Conservation (phyloP, 2,329 filamentous ascomycete species). For the Epichloe coenophiala region DNA sequence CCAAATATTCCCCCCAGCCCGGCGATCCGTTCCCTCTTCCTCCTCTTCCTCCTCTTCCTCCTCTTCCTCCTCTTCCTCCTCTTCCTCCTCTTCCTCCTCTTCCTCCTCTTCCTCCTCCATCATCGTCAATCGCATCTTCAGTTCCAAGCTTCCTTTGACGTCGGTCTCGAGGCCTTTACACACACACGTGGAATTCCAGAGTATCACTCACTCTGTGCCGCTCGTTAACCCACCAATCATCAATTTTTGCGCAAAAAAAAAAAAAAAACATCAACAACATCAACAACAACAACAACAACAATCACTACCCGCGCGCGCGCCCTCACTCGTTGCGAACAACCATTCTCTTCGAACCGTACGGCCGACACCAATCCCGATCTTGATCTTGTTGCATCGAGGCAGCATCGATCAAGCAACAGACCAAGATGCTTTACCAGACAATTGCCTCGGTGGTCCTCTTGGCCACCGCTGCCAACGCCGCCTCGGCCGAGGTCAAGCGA, state of each 20-base stretch:
- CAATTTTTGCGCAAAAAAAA: not conserved
- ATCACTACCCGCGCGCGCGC: not conserved
- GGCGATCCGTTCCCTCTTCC: too few relatives aligned
- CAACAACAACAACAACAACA: not conserved
- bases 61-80: too few relatives aligned
- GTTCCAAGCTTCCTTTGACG: not conserved
- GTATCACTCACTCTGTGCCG: constrained; percentile 12
- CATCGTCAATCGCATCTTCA: not conserved
- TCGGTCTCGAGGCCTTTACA: constrained; percentile 1
- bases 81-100: too few relatives aligned
- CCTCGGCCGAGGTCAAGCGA: constrained; percentile 12
- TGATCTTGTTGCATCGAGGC: too few relatives aligned
- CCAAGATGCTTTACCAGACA: constrained; percentile 18
- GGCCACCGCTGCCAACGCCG: constrained; percentile 20
- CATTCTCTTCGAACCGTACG: not conserved
- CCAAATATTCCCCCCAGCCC: not conserved
- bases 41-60: too few relatives aligned
- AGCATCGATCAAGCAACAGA: too few relatives aligned
- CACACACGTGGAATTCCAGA: constrained; percentile 9
- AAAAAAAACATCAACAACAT: not conserved
- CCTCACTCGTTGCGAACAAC: not conserved
- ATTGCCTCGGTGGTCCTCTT: constrained; percentile 16
- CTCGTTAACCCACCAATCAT: not conserved
- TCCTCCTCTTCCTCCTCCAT: not conserved
- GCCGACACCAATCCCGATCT: too few relatives aligned